phyloP scores from a whole-genome alignment of 2,329 filamentous ascomycete species.

The Verticillium nonalfalfae region DNA sequence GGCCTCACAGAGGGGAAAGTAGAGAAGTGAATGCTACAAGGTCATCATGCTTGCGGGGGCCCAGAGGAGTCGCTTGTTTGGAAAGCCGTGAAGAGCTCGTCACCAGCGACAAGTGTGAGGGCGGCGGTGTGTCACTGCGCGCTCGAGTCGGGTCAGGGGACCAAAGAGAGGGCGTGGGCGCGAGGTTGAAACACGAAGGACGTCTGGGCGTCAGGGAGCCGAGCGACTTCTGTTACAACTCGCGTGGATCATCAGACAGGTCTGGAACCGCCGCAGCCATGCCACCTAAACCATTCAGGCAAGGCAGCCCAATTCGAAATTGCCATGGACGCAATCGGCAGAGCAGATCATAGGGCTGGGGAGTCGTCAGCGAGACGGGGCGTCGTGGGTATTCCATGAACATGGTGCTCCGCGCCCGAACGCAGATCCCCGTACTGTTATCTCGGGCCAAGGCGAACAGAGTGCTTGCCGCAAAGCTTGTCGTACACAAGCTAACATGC shows the following conservation, averaged over 20 bases:
- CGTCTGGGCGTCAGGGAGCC: not conserved
- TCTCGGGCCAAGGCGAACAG: not conserved
- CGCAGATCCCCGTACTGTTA: not conserved
- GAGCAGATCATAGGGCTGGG: not conserved
- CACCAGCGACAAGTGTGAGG: not conserved
- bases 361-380: not conserved
- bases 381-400: not conserved
- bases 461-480: not conserved
- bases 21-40: not conserved
- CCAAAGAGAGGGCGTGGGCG: not conserved
- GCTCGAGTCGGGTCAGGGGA: not conserved
- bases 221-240: slow-evolving; percentile 7
- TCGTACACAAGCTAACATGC: not conserved
- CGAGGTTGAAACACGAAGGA: slow-evolving; percentile 1
- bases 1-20: not conserved
- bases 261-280: slow-evolving; percentile 9
- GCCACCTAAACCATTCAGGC: not conserved
- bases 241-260: slow-evolving; percentile 11
- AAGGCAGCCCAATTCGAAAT: not conserved
- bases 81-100: not conserved
- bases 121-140: not conserved
- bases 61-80: not conserved
- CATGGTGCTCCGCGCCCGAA: not conserved
- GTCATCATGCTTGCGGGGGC: not conserved
- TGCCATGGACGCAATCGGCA: not conserved